Base-by-base conservation (phyloP, 164 flowering plant genomes). In the Platanus orientalis region DNA sequence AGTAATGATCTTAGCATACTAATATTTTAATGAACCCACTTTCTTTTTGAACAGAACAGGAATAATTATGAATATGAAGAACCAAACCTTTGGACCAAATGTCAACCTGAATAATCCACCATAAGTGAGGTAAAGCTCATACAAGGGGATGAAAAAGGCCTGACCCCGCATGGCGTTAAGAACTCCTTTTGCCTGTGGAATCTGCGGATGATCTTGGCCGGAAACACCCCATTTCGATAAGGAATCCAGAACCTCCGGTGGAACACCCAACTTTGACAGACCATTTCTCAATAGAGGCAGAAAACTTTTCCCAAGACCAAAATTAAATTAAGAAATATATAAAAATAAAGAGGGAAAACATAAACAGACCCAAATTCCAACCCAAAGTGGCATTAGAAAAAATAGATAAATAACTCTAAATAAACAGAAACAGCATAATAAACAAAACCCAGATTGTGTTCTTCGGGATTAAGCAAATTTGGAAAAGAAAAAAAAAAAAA, bases 11-110 rank as follows among this genome's bases (percentile, higher is more conserved):
- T 57, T 5, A n/a, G 45, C 45, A 27, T 26, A 26, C 11, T 13
- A 26, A 27, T 11, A 54, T 1, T 1, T 17, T n/a, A n/a, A 36
- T 20, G 13, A 21, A 20, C 1, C 10, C 26, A 21, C 19, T 21
- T 32, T 1, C 1, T 34, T 3, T 1, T 45, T 28, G 36, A 64
- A 24, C 6, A 54, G 26, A 12, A 49, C 17, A 24, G 23, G 21
- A 58, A 44, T 1, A 36, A 34, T 4, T 27, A 48, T 4, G 36
- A 61, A 36, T 7, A 61, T 52, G 2, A 10, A 12, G 20, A 64
- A 65, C n/a, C 75, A 29, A 78, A 90, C 99, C 96, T 94, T 94
- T 45, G 99, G 99, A 61, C 99, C 99, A 79, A 94, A 89, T 5
- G 66, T 80, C 71, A 94, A 67, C 67, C 97, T 76, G 71, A 91